Percentiles rank a stretch among this genome's conserved stretches.
Evolutionary conservation across 78 protist species (phyloP).

Genomic region (Bigelowiella natans): DNA sequence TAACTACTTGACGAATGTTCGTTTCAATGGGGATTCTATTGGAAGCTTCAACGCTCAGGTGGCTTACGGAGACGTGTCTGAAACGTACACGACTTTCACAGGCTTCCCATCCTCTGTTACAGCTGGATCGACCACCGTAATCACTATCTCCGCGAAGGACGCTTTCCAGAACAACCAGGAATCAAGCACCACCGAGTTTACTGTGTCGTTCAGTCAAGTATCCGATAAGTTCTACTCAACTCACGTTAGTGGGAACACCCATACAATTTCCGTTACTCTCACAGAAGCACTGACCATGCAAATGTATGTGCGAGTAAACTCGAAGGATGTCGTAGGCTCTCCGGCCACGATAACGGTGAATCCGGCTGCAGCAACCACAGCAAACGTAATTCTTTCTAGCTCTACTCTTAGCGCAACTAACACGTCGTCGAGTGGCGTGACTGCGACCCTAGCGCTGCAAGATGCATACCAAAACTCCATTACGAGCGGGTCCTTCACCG

Average conservation of each 20-base stretch:
- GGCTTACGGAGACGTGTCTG: neutral
- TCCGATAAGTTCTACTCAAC: neutral
- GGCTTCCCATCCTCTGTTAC: neutral
- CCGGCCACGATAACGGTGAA: neutral
- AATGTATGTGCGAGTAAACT: neutral
- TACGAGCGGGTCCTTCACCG: too few relatives aligned
- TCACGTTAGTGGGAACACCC: neutral
- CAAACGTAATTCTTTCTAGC: neutral
- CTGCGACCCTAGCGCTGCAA: neutral
- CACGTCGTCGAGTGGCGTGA: neutral
- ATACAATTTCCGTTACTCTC: neutral
- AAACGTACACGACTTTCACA: neutral
- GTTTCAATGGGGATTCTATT: neutral
- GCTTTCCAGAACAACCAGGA: neutral
- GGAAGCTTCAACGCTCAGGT: neutral
- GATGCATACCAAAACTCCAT: too few relatives aligned
- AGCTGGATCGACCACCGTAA: neutral
- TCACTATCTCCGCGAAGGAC: neutral
- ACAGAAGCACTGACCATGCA: neutral
- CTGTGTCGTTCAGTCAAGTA: neutral
- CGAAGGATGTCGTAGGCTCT: neutral
- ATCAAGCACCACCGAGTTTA: neutral
- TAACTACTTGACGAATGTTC: neutral
- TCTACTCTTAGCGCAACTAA: neutral
- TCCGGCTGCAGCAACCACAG: neutral